Evolutionary conservation across 2,329 filamentous ascomycete species (phyloP).

Genomic region (Aspergillus fischeri): DNA sequence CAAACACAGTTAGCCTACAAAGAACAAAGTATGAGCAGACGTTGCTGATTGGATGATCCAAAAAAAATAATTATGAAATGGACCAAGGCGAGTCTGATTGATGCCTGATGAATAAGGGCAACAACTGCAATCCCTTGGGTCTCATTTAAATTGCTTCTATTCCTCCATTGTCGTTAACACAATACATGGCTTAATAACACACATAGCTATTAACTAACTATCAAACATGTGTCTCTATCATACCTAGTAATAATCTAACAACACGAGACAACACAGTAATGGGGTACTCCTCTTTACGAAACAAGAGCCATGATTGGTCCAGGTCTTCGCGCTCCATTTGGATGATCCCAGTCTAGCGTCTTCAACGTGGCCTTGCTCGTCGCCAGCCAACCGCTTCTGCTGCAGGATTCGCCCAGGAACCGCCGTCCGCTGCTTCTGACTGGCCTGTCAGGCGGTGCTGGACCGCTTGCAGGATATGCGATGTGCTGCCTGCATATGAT

Average conservation of each 20-base stretch:
- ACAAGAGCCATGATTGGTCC: slow-evolving; percentile 6
- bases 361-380: slow-evolving; percentile 20
- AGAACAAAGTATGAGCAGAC: neutral
- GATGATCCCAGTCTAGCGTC: slow-evolving; percentile 14
- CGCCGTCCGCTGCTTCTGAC: slow-evolving; percentile 5
- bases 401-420: slow-evolving; percentile 15
- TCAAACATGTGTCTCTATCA: neutral
- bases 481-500: neutral
- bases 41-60: neutral
- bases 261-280: neutral
- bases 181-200: neutral
- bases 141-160: neutral
- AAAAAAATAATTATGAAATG: neutral
- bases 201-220: neutral
- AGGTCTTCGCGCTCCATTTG: neutral
- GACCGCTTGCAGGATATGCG: neutral
- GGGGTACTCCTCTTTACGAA: neutral
- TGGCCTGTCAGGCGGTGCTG: slow-evolving; percentile 3
- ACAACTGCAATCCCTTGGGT: neutral
- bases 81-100: neutral
- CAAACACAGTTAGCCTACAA: neutral
- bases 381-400: slow-evolving; percentile 15
- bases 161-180: neutral
- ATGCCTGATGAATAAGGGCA: neutral
- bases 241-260: neutral